Evolutionary conservation across 169 alveolate genomes (phyloP).

Genomic region (Perkinsus marinus): DNA sequence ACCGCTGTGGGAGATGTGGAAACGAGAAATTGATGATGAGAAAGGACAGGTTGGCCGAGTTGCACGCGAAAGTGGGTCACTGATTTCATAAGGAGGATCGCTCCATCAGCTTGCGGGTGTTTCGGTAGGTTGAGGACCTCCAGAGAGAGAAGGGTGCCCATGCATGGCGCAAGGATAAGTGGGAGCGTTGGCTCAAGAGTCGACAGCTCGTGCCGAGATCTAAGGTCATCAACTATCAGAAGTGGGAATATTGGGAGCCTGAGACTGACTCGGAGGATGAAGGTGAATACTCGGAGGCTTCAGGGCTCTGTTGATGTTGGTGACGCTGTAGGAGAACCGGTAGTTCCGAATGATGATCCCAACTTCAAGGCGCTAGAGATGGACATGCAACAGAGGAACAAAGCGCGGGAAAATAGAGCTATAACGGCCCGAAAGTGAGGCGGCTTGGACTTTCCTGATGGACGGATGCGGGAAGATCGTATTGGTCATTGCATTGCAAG

Average conservation of each 20-base stretch:
- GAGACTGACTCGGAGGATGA: conserved; percentile 58
- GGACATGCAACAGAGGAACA: conserved; percentile 55
- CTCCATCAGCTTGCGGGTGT: too few species aligned
- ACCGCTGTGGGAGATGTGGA: conserved; percentile 49
- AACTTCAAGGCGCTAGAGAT: conserved; percentile 64
- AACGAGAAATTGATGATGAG: conserved; percentile 39
- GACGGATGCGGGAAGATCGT: not conserved
- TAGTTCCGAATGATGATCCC: conserved; percentile 68
- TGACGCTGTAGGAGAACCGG: conserved; percentile 25
- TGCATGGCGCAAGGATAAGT: conserved; percentile 52
- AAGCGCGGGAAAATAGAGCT: conserved; percentile 40
- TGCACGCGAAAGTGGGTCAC: conserved; percentile 2
- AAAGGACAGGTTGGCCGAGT: conserved; percentile 36
- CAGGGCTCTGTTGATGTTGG: not conserved
- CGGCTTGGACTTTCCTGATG: not conserved
- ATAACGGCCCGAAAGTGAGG: conserved; percentile 33
- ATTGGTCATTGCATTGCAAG: too few species aligned
- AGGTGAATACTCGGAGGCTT: not conserved
- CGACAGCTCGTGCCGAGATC: conserved; percentile 53
- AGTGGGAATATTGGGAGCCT: conserved; percentile 62
- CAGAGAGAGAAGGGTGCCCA: conserved; percentile 42
- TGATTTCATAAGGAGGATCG: too few species aligned
- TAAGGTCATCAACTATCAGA: conserved; percentile 53
- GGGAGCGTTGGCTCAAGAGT: conserved; percentile 68
- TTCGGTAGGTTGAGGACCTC: conserved; percentile 41